Evolutionary conservation across 2,329 filamentous ascomycete genomes (phyloP).

Genomic region (Didymellaceae sp.): DNA sequence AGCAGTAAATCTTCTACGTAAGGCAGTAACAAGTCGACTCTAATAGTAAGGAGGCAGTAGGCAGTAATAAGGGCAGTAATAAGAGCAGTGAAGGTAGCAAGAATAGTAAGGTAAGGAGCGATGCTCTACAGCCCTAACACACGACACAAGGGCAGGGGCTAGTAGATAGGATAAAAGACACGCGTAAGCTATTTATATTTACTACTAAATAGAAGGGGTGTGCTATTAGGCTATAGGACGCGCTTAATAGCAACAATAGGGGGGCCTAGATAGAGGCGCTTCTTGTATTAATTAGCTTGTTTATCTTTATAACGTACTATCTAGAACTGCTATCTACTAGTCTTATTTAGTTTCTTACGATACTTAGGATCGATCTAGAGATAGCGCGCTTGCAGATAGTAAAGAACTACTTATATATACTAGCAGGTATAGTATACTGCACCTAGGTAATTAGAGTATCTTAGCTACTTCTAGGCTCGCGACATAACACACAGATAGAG

Average conservation of each 20-base stretch:
- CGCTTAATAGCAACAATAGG: not conserved
- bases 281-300: not conserved
- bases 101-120: constrained; percentile 3
- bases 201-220: not conserved
- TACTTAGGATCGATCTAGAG: not conserved
- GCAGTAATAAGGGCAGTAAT: not conserved
- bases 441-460: not conserved
- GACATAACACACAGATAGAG: not conserved
- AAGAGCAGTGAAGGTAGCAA: not conserved
- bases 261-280: not conserved
- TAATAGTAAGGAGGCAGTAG: not conserved
- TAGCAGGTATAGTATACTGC: not conserved
- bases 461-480: not conserved
- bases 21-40: not conserved
- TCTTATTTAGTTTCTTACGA: not conserved
- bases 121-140: not conserved
- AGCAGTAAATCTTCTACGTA: constrained; percentile 9
- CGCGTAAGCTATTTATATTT: not conserved
- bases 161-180: not conserved
- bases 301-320: not conserved
- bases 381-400: not conserved
- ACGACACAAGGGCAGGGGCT: not conserved
- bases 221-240: not conserved
- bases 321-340: not conserved
- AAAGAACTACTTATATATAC: constrained; percentile 2